These are phyloP conservation scores for Hyaloscypha bicolor DNA, from an alignment of 495 filamentous ascomycete genomes.

Conservation along the genomic window DNA sequence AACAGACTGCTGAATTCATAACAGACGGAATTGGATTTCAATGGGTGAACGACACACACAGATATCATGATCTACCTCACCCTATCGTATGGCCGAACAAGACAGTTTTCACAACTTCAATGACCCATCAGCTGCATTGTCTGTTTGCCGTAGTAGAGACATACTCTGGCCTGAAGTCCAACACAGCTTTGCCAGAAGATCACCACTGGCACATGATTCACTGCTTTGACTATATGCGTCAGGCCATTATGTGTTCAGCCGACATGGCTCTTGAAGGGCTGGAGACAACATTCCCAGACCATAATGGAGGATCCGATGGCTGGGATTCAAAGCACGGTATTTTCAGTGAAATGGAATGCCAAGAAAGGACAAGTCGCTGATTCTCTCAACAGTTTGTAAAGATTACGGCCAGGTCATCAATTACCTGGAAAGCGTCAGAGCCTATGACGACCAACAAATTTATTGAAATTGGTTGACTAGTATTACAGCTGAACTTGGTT, in stretches of 20 bases:
- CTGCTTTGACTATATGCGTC: conserved; percentile 53
- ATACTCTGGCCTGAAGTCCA: conserved; percentile 44
- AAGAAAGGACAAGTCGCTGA: conserved; percentile 5
- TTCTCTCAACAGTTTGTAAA: conserved; percentile 40
- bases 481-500: too few relatives aligned
- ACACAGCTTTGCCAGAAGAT: conserved; percentile 43
- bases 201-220: conserved; percentile 55
- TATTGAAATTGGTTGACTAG: conserved; percentile 35
- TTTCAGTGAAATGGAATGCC: conserved; percentile 6
- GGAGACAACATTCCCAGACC: conserved; percentile 48
- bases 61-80: conserved; percentile 48
- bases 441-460: conserved; percentile 49
- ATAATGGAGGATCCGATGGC: conserved; percentile 48
- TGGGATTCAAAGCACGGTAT: conserved; percentile 50
- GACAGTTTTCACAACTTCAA: conserved; percentile 49
- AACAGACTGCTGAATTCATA: conserved; percentile 10
- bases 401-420: conserved; percentile 42
- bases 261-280: conserved; percentile 48
- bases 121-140: conserved; percentile 50
- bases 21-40: conserved; percentile 50
- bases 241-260: conserved; percentile 49
- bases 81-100: conserved; percentile 50
- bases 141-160: conserved; percentile 49
- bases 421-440: conserved; percentile 46
- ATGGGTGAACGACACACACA: conserved; percentile 45